Conservation (phyloP, 768 basidiomycete genomes). For the Mycena alexandri region DNA sequence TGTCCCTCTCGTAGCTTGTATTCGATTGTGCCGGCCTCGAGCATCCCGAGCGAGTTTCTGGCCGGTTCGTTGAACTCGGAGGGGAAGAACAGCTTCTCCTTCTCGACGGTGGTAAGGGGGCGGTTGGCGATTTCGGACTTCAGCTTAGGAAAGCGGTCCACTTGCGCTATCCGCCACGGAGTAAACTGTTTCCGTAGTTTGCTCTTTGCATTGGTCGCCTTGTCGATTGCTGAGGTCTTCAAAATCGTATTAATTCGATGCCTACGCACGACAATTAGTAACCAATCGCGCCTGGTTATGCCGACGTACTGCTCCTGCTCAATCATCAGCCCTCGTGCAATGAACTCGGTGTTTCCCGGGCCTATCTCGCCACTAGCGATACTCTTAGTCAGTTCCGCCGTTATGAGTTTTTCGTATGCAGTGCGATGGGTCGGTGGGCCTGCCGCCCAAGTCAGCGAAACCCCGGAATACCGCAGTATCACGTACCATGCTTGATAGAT, state of each 20-base stretch:
- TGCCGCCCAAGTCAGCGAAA: not conserved
- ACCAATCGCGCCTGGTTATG: too few relatives aligned
- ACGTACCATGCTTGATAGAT: not conserved
- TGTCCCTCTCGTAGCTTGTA: conserved; percentile 2
- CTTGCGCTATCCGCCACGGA: not conserved
- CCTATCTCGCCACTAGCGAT: conserved; percentile 1
- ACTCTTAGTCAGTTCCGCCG: not conserved
- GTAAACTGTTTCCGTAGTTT: not conserved
- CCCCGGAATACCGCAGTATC: not conserved
- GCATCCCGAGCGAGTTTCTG: not conserved
- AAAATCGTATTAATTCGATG: too few relatives aligned
- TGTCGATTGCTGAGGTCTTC: not conserved
- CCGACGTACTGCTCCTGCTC: conserved; percentile 4
- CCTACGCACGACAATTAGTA: too few relatives aligned
- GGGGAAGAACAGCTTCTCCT: conserved; percentile 1
- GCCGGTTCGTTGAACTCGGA: not conserved
- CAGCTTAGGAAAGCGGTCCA: not conserved
- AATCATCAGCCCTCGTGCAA: not conserved
- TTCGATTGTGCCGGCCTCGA: not conserved
- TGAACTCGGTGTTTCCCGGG: too few relatives aligned
- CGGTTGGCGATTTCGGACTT: not conserved
- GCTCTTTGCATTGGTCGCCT: too few relatives aligned
- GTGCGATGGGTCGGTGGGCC: conserved; percentile 8
- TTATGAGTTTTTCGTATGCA: conserved; percentile 8
- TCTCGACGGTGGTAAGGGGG: not conserved